These are phyloP conservation scores for Zoysia japonica DNA, from an alignment of 176 grass and related monocot species.

Conservation along the genomic window DNA sequence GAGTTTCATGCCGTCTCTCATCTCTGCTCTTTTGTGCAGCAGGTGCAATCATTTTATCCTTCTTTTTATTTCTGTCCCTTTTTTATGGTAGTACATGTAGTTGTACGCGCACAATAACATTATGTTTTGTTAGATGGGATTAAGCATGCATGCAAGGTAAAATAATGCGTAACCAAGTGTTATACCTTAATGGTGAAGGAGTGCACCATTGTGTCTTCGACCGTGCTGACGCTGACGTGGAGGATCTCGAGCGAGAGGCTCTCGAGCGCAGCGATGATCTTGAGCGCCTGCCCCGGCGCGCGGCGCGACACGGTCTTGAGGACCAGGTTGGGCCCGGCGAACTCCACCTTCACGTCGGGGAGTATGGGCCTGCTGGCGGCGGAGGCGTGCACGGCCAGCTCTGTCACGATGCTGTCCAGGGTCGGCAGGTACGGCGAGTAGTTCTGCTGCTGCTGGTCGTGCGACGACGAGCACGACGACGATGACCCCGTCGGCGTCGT, in stretches of 20 bases:
- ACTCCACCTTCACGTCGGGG: slow-evolving; percentile 80
- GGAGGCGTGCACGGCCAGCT: slow-evolving; percentile 48
- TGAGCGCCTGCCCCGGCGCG: slow-evolving; percentile 59
- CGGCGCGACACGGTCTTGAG: slow-evolving; percentile 66
- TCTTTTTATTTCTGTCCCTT: background rate
- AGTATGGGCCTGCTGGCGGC: background rate
- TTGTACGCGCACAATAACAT: background rate
- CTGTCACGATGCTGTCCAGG: slow-evolving; percentile 40
- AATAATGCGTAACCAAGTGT: too few species aligned
- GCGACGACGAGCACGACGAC: background rate
- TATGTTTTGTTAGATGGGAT: background rate
- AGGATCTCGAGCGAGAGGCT: slow-evolving; percentile 75
- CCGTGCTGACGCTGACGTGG: slow-evolving; percentile 63
- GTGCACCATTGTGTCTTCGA: slow-evolving; percentile 76
- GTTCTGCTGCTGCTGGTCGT: background rate
- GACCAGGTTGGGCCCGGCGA: slow-evolving; percentile 66
- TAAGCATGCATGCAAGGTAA: background rate
- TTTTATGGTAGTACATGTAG: background rate
- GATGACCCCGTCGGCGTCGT: slow-evolving; percentile 30
- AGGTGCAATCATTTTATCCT: background rate
- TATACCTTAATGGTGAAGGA: slow-evolving; percentile 93
- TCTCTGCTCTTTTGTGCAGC: background rate
- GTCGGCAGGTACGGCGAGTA: slow-evolving; percentile 37
- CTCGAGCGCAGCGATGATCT: slow-evolving; percentile 73
- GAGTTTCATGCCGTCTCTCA: background rate